Evolutionary conservation across 805 yeast species (phyloP).

Genomic region (Starmerella bacillaris): DNA sequence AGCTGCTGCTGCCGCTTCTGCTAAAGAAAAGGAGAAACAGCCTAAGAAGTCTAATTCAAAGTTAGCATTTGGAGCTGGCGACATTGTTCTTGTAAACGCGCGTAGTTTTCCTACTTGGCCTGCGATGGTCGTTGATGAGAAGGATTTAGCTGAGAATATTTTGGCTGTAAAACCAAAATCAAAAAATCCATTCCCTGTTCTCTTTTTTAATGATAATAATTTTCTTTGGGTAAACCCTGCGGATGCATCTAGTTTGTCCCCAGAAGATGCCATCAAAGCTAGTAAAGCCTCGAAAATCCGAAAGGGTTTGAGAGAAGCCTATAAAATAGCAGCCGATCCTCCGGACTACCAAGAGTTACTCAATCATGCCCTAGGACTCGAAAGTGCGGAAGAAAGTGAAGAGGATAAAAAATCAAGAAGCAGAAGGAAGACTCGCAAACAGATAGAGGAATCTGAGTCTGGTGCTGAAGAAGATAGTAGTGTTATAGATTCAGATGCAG

Average conservation of each 20-base stretch:
- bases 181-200: constrained; percentile 29
- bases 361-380: constrained; percentile 7
- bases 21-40: background rate
- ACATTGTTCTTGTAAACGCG: constrained; percentile 50
- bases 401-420: constrained; percentile 3
- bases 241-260: constrained; percentile 12
- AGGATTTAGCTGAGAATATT: constrained; percentile 42
- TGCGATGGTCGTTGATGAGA: constrained; percentile 49
- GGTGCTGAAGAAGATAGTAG: no score
- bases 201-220: constrained; percentile 52
- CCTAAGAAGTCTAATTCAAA: background rate
- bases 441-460: no score
- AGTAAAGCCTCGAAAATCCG: constrained; percentile 10
- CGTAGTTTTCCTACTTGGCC: constrained; percentile 84
- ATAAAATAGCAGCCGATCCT: constrained; percentile 15
- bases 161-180: constrained; percentile 32
- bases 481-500: no score
- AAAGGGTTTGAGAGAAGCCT: constrained; percentile 15
- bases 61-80: constrained; percentile 30
- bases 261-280: constrained; percentile 11
- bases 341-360: constrained; percentile 14
- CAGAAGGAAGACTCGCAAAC: no score
- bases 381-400: constrained; percentile 1
- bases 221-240: constrained; percentile 41
- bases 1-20: background rate